These are phyloP conservation scores for Henckelia pumila DNA, from an alignment of 257 asterid species.

Conservation along the genomic window DNA sequence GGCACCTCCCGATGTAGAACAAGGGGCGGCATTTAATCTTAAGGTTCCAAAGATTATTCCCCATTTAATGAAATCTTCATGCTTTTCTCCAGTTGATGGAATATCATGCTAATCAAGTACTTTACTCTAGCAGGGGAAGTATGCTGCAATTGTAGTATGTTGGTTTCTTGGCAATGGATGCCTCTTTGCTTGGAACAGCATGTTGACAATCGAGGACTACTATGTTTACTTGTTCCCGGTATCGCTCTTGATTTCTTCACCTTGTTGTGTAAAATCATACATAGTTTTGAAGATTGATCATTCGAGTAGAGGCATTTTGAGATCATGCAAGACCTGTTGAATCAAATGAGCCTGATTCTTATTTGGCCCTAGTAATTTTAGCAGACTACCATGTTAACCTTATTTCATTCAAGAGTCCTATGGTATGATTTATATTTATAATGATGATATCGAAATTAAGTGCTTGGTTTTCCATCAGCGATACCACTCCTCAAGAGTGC, in stretches of 20 bases:
- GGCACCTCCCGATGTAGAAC: too few relatives aligned
- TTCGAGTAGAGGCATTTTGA: background rate
- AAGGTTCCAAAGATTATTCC: too few relatives aligned
- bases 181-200: constrained; percentile 46
- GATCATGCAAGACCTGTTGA: background rate
- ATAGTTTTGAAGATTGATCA: background rate
- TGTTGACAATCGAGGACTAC: constrained; percentile 47
- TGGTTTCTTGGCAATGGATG: constrained; percentile 48
- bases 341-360: too few relatives aligned
- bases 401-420: too few relatives aligned
- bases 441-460: background rate
- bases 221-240: constrained; percentile 38
- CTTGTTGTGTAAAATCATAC: too few relatives aligned
- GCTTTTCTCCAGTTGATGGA: too few relatives aligned
- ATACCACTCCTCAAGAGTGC: constrained; percentile 49
- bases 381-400: too few relatives aligned
- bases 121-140: constrained; percentile 31
- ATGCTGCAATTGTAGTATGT: constrained; percentile 35
- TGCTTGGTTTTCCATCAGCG: constrained; percentile 20
- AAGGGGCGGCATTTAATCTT: too few relatives aligned
- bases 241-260: background rate
- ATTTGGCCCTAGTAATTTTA: too few relatives aligned
- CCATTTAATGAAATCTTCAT: too few relatives aligned
- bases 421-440: too few relatives aligned
- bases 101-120: too few relatives aligned